phyloP scores from a whole-genome alignment of 2,329 filamentous ascomycete genomes.

The Aurifilum marmelostoma region DNA sequence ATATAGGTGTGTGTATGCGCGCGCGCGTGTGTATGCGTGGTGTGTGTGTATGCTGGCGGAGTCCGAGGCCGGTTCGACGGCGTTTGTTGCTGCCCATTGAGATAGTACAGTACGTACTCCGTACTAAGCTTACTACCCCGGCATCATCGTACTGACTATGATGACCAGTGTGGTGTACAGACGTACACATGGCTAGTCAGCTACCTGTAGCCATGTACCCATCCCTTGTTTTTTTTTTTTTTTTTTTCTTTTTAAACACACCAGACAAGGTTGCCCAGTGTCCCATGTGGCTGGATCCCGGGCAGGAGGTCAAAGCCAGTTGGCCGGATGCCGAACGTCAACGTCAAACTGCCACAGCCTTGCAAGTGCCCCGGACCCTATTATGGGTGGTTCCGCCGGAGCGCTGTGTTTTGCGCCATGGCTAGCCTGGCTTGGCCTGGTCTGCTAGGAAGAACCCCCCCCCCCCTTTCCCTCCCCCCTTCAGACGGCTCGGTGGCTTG shows the following conservation, averaged over 20 bases:
- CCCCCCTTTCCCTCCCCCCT: background rate
- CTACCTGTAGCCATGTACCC: background rate
- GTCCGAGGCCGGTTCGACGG: background rate
- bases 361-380: slow-evolving; percentile 3
- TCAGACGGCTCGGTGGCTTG: background rate
- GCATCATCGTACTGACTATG: too few relatives aligned
- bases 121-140: too few relatives aligned
- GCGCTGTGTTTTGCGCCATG: slow-evolving; percentile 29
- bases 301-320: slow-evolving; percentile 18
- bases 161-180: too few relatives aligned
- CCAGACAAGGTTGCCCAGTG: background rate
- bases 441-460: background rate
- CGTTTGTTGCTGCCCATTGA: background rate
- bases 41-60: background rate
- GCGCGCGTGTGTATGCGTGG: too few relatives aligned
- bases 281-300: slow-evolving; percentile 21
- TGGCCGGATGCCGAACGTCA: slow-evolving; percentile 28
- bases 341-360: slow-evolving; percentile 19
- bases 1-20: background rate
- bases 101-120: too few relatives aligned
- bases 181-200: background rate
- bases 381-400: slow-evolving; percentile 23
- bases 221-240: too few relatives aligned
- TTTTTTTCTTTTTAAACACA: background rate
- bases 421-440: slow-evolving; percentile 21